Conservation (phyloP, 257 asterid genomes). For the Plantago elongata region DNA sequence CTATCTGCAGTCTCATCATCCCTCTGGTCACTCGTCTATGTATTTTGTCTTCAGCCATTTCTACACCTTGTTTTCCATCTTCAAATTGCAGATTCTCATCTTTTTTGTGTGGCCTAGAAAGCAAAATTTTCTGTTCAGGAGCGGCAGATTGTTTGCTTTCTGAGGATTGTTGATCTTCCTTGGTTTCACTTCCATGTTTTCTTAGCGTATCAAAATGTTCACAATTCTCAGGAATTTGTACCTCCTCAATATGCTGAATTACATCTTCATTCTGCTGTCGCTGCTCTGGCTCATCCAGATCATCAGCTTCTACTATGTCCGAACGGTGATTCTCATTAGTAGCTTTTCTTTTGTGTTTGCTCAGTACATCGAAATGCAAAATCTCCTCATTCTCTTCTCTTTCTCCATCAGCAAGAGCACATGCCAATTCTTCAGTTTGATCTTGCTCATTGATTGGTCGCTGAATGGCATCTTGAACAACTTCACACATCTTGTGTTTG, state of each 20-base stretch:
- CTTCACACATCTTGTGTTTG: not conserved
- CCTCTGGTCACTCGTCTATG: constrained; percentile 4
- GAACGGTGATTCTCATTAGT: constrained; percentile 1
- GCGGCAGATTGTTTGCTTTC: not conserved
- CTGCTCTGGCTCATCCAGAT: not conserved
- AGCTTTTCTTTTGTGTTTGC: not conserved
- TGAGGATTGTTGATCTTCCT: constrained; percentile 3
- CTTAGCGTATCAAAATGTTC: constrained; percentile 3
- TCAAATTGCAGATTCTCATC: not conserved
- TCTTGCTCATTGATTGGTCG: constrained; percentile 9
- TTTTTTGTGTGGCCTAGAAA: not conserved
- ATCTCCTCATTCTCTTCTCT: not conserved
- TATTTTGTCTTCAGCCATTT: constrained; percentile 1
- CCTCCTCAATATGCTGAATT: not conserved
- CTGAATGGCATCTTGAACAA: constrained; percentile 7
- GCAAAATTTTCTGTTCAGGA: not conserved
- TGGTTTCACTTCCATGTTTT: not conserved
- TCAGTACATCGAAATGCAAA: not conserved
- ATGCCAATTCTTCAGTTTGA: constrained; percentile 9
- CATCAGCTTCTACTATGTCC: not conserved
- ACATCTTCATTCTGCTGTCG: constrained; percentile 8
- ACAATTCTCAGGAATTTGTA: not conserved
- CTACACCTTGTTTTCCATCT: constrained; percentile 7
- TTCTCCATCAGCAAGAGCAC: not conserved
- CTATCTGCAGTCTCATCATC: not conserved